A percentile compares a stretch with the other conserved stretches of the same genome.
phyloP scores from a whole-genome alignment of 805 yeast species.

The Candida ipomoeae region DNA sequence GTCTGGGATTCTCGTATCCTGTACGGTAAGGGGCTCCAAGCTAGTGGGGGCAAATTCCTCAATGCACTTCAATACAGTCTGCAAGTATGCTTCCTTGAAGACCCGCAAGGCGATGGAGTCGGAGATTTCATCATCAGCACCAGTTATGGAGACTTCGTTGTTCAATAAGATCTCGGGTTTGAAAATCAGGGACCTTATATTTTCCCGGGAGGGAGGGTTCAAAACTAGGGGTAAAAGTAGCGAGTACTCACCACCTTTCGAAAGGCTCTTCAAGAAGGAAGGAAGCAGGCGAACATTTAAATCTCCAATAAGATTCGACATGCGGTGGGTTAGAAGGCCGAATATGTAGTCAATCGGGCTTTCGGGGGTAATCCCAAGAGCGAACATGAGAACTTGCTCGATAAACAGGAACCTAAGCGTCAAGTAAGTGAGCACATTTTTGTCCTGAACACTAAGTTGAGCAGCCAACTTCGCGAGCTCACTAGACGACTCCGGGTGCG shows the following conservation, averaged over 20 bases:
- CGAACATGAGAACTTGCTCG: slow-evolving; percentile 7
- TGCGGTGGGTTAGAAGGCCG: background rate
- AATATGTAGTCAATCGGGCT: background rate
- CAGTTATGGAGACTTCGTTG: background rate
- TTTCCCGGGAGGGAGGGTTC: slow-evolving; percentile 6
- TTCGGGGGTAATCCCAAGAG: background rate
- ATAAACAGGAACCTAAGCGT: slow-evolving; percentile 10
- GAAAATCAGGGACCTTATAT: slow-evolving; percentile 5
- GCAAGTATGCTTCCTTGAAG: background rate
- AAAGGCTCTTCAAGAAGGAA: background rate
- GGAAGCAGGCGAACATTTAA: background rate
- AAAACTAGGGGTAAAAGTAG: slow-evolving; percentile 13
- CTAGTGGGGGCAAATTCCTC: background rate
- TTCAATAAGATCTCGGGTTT: slow-evolving; percentile 5
- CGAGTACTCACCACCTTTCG: slow-evolving; percentile 11
- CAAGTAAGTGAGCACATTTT: slow-evolving; percentile 9
- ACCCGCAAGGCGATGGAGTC: background rate
- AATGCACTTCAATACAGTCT: background rate
- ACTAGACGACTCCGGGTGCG: background rate
- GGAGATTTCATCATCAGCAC: background rate
- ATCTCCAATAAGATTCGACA: background rate
- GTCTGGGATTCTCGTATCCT: slow-evolving; percentile 8
- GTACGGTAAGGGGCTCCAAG: background rate
- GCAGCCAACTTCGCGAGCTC: background rate
- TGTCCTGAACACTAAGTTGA: slow-evolving; percentile 1